Evolutionary conservation across 176 grass and related monocot genomes (phyloP), one percentile per base, ranked within the genome.

Genomic region (Hyparrhenia diplandra): DNA sequence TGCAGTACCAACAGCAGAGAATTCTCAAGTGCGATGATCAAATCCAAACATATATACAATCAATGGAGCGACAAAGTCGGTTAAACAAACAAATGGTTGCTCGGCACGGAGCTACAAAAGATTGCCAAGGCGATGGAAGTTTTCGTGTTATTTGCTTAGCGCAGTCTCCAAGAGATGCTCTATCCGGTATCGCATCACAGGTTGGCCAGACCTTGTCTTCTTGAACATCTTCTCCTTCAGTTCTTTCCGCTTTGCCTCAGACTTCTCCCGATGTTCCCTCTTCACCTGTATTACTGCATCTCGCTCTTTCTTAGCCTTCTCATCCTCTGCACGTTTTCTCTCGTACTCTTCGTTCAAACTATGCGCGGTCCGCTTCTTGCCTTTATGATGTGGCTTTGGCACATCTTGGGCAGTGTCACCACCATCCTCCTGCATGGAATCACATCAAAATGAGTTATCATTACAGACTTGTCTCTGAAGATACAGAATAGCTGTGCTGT

Each of bases 161-260:
- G 94, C 88, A 70, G 88, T 89, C 76, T 95, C 90, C 29, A 99
- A 63, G 25, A 95, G 87, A 74, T 95, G 96, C 73, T 95, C 58
- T 6, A 99, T 99, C 66, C 93, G 91, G 83, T 93, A 93, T 64
- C 90, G 91, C 92, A 99, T 93, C 30, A 91, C 82, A 57, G 92
- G 96, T 21, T 95, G 96, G 24, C 96, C 96, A 0, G 82, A 99
- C 35, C 90, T 89, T 2, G 96, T 99, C 81, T 91, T 99, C n/a
- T n/a, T 99, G 52, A 99, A 93, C 93, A 95, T 95, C 64, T 91
- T 99, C 43, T 86, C 87, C 82, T 27, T 95, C 80, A 88, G 65
- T 6, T 88, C 76, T 71, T 87, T 91, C 35, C 89, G 78, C 75
- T 79, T 99, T 1, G 59, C 73, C 78, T 99, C 90, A 11, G 90